Percentiles rank a stretch among this genome's conserved stretches.
These are phyloP conservation scores for Yamadazyma trypodendri DNA, from an alignment of 1,139 yeast genomes.

Conservation along the genomic window DNA sequence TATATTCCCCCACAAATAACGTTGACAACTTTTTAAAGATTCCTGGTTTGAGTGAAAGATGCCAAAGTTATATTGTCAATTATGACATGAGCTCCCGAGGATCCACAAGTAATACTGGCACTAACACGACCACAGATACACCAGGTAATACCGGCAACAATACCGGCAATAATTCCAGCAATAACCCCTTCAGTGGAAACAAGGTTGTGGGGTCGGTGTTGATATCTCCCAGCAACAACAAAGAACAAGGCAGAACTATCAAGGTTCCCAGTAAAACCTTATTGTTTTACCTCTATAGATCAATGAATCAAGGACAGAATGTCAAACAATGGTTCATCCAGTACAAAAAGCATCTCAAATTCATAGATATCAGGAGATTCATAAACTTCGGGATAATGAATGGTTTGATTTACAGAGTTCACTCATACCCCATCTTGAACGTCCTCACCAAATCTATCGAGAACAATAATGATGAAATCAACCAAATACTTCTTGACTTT, in stretches of 20 bases:
- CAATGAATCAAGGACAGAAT: slow-evolving; percentile 75
- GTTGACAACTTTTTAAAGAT: slow-evolving; percentile 67
- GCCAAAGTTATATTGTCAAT: slow-evolving; percentile 74
- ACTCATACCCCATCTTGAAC: slow-evolving; percentile 66
- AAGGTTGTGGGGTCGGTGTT: slow-evolving; percentile 12
- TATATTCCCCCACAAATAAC: slow-evolving; percentile 85
- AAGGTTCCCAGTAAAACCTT: slow-evolving; percentile 61
- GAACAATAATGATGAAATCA: slow-evolving; percentile 28
- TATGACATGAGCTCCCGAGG: slow-evolving; percentile 12
- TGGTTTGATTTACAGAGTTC: slow-evolving; percentile 78
- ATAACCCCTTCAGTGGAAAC: slow-evolving; percentile 2
- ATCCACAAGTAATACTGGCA: neutral
- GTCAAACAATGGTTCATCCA: slow-evolving; percentile 77
- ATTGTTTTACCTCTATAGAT: slow-evolving; percentile 72
- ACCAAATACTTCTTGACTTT: slow-evolving; percentile 25
- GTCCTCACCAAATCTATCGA: slow-evolving; percentile 37
- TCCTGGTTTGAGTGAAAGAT: slow-evolving; percentile 71
- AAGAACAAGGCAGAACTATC: slow-evolving; percentile 18
- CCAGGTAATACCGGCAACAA: slow-evolving; percentile 1
- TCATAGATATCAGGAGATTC: slow-evolving; percentile 80
- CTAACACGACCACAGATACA: neutral
- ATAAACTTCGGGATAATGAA: slow-evolving; percentile 83
- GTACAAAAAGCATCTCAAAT: slow-evolving; percentile 55
- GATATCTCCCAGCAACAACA: slow-evolving; percentile 17
- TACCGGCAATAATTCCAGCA: slow-evolving; percentile 4